Conservation (phyloP, 1,139 yeast species). For the Saccharomyces hybrid region DNA sequence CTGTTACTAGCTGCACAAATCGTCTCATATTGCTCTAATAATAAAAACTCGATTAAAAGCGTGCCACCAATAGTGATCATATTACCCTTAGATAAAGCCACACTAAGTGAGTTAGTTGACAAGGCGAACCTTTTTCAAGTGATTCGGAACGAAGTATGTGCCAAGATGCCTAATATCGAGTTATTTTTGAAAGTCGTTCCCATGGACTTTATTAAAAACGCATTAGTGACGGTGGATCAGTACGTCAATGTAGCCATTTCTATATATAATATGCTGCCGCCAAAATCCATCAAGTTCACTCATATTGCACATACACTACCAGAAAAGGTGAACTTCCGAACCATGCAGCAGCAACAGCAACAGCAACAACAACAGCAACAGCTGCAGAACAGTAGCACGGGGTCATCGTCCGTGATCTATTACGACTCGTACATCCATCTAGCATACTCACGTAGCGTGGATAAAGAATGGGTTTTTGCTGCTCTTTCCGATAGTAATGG, state of each 20-base stretch:
- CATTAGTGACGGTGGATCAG: constrained; percentile 25
- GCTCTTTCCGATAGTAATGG: constrained; percentile 90
- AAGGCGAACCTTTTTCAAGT: constrained; percentile 43
- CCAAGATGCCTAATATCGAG: constrained; percentile 39
- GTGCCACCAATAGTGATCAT: constrained; percentile 29
- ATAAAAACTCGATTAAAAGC: constrained; percentile 25
- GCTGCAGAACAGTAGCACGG: not conserved
- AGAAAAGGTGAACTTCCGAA: constrained; percentile 43
- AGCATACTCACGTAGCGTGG: constrained; percentile 76
- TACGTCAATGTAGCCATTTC: constrained; percentile 46
- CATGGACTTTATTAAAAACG: constrained; percentile 41
- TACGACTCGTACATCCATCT: constrained; percentile 79
- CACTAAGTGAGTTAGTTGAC: constrained; percentile 40
- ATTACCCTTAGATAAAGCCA: constrained; percentile 30
- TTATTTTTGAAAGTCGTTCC: constrained; percentile 54
- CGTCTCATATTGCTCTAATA: constrained; percentile 34
- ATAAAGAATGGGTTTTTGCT: constrained; percentile 76
- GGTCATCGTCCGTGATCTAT: constrained; percentile 32
- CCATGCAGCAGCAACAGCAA: constrained; percentile 29
- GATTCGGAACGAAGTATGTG: constrained; percentile 38
- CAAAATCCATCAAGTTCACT: constrained; percentile 28
- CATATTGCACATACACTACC: constrained; percentile 32
- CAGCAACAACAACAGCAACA: not conserved
- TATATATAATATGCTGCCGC: constrained; percentile 56
- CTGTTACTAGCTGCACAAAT: constrained; percentile 43